Evolutionary conservation across 257 asterid species (phyloP), one percentile per base, ranked within the genome.

Genomic region (Solanum gracilifrons): DNA sequence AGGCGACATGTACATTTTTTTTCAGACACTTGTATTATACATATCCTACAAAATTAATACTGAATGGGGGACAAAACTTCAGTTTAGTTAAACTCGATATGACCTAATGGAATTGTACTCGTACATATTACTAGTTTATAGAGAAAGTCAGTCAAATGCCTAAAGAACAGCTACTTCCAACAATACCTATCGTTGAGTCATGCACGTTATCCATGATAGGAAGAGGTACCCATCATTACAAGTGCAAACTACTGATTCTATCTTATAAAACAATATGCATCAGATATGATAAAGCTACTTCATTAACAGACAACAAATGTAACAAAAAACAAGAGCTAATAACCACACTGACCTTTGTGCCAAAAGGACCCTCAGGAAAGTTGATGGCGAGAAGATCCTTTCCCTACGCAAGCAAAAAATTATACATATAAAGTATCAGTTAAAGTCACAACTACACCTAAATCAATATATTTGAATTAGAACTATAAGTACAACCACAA

Each of bases 321-420:
- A 31, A n/a, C 79, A 84, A 37, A 33, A 21, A 39, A 43, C 80
- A 62, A 85, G 33, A 46, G 71, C 43, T 23, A 31, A 46, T 71
- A 85, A 31, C 83, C 25, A 66, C 35, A 89, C 94, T 89, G 87
- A 96, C 98, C 98, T 96, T 94, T 16, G 99, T 95, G 55, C 99
- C 99, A 85, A 96, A 96, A 77, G 99, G 99, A 89, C 99, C 99
- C 9, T 83, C 91, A 20, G 98, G 98, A 75, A 87, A 86, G 93
- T 95, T 88, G 55, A 95, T 94, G 43, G 90, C 94, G 87, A 92
- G 90, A 87, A 96, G 25, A 60, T 93, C 92, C 89, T 87, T 91
- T 88, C 98, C 99, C 98, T 95, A 68, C 86, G 48, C 33, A 87
- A 31, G 25, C 48, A 77, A 36, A 43, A 75, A 55, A 15, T 84